Percentiles rank a stretch among this genome's conserved stretches.
phyloP scores from a whole-genome alignment of 495 filamentous ascomycete genomes.

The Jackrogersella minutella region DNA sequence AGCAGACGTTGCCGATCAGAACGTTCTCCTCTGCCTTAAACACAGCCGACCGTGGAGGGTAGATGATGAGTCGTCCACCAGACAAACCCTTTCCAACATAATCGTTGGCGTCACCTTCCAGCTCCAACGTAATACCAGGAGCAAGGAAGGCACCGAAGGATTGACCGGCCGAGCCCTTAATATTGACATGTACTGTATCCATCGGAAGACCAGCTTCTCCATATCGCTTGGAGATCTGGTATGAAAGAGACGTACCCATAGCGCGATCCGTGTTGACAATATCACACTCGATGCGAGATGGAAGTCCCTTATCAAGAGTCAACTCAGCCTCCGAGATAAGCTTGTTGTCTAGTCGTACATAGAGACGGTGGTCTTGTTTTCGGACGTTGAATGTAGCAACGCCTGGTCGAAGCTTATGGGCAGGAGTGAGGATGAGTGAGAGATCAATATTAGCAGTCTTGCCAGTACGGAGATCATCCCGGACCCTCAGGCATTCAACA shows the following conservation, averaged over 20 bases:
- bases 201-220: constrained; percentile 90
- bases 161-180: constrained; percentile 98
- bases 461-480: constrained; percentile 84
- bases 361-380: constrained; percentile 95
- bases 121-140: constrained; percentile 92
- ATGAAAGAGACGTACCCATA: constrained; percentile 93
- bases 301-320: constrained; percentile 94
- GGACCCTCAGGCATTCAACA: constrained; percentile 84
- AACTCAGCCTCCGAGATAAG: constrained; percentile 97
- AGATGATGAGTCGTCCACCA: constrained; percentile 94
- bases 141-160: constrained; percentile 97
- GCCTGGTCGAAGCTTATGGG: constrained; percentile 93
- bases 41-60: constrained; percentile 89
- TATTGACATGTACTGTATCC: constrained; percentile 96
- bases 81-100: constrained; percentile 98
- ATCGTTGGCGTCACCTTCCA: constrained; percentile 97
- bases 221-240: constrained; percentile 92
- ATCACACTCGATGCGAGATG: constrained; percentile 94
- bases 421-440: constrained; percentile 93
- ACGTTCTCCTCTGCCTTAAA: constrained; percentile 99
- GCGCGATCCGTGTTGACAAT: constrained; percentile 98
- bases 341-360: constrained; percentile 97
- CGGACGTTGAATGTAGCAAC: constrained; percentile 99
- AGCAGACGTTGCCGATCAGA: constrained; percentile 94
- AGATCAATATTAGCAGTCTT: constrained; percentile 97